phyloP scores from a whole-genome alignment of 2,329 filamentous ascomycete genomes.

The Cadophora sp. region DNA sequence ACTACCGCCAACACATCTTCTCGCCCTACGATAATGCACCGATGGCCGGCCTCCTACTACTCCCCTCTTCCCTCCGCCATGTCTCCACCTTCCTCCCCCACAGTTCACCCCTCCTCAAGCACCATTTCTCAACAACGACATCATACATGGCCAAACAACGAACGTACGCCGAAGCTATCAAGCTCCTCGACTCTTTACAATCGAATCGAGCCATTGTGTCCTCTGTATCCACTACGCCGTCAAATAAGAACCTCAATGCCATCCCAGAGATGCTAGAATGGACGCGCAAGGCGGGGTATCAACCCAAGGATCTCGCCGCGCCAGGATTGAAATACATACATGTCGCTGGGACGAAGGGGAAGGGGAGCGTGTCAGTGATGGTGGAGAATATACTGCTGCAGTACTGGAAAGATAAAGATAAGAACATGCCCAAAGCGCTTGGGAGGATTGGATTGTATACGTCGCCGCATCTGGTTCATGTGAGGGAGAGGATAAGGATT shows the following conservation, averaged over 20 bases:
- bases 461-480: constrained; percentile 71
- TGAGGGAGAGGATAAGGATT: constrained; percentile 72
- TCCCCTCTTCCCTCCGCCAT: constrained; percentile 23
- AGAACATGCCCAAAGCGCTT: constrained; percentile 24
- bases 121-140: constrained; percentile 17
- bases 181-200: constrained; percentile 39
- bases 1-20: neutral
- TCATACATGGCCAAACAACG: neutral
- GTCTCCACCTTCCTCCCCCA: neutral
- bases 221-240: constrained; percentile 25
- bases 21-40: constrained; percentile 13
- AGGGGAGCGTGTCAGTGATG: constrained; percentile 73
- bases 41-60: constrained; percentile 22
- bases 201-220: constrained; percentile 39
- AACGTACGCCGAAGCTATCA: constrained; percentile 36
- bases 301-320: constrained; percentile 33
- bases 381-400: constrained; percentile 66
- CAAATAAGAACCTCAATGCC: constrained; percentile 38
- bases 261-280: constrained; percentile 46
- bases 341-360: constrained; percentile 17
- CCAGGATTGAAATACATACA: constrained; percentile 42
- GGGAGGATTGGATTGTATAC: constrained; percentile 66
- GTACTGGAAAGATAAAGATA: constrained; percentile 47
- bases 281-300: constrained; percentile 42
- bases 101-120: constrained; percentile 1